A percentile compares a stretch with the other conserved stretches of the same genome.
Evolutionary conservation across 2,329 filamentous ascomycete species (phyloP).

Genomic region (Dothideomycetes sp.): DNA sequence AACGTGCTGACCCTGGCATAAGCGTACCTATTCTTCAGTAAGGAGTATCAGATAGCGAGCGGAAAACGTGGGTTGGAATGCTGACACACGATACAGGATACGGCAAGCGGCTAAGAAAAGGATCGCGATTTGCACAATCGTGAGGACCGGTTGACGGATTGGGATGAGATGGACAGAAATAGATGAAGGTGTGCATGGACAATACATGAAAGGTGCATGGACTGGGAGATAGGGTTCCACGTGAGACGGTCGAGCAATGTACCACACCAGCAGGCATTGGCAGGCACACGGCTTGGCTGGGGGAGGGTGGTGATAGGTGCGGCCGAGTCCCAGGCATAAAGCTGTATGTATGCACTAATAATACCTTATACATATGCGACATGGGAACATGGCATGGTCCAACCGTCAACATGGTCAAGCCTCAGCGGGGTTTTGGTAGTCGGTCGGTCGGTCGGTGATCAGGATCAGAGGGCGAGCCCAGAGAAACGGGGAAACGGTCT

Average conservation of each 20-base stretch:
- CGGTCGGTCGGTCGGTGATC: too few species aligned
- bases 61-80: background rate
- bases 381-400: too few species aligned
- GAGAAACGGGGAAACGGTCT: too few species aligned
- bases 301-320: too few species aligned
- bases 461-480: too few species aligned
- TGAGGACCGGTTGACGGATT: constrained; percentile 8
- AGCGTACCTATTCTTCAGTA: constrained; percentile 39
- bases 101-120: constrained; percentile 40
- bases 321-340: too few species aligned
- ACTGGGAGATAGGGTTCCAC: constrained; percentile 4
- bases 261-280: too few species aligned
- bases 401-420: too few species aligned
- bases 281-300: too few species aligned
- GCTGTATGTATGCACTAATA: too few species aligned
- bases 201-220: constrained; percentile 10
- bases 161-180: constrained; percentile 5
- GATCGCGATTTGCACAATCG: constrained; percentile 37
- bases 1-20: constrained; percentile 17
- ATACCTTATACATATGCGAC: too few species aligned
- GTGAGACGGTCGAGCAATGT: constrained; percentile 7
- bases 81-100: constrained; percentile 22
- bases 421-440: too few species aligned
- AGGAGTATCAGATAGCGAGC: constrained; percentile 2
- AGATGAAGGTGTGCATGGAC: constrained; percentile 6